phyloP scores from a whole-genome alignment of 164 flowering plant genomes.

The Platanus orientalis region DNA sequence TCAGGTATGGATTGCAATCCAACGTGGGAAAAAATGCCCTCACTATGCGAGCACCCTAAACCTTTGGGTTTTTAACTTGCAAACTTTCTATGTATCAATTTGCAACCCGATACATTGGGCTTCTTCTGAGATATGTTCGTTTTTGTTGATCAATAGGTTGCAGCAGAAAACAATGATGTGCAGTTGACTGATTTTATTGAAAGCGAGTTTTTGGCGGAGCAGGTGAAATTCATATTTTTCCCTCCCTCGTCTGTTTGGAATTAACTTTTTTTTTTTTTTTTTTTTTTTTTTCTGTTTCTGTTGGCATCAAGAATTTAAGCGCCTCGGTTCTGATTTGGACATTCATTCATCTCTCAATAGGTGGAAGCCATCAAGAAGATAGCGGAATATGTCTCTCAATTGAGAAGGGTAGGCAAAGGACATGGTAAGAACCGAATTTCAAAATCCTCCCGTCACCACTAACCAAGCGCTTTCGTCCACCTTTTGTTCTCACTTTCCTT shows the following conservation, averaged over 20 bases:
- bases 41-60: too few species aligned
- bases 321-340: not conserved
- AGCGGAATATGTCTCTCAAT: constrained; percentile 87
- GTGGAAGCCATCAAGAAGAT: constrained; percentile 84
- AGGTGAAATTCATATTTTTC: constrained; percentile 45
- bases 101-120: too few species aligned
- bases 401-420: constrained; percentile 91
- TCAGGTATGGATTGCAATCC: not conserved
- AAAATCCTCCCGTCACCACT: not conserved
- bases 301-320: too few species aligned
- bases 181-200: constrained; percentile 80
- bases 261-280: too few species aligned
- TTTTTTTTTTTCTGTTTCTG: not conserved
- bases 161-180: constrained; percentile 48
- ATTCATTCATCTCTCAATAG: constrained; percentile 21
- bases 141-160: constrained; percentile 46
- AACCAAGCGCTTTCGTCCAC: too few species aligned
- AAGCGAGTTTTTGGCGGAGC: constrained; percentile 65
- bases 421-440: constrained; percentile 49
- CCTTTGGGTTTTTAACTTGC: too few species aligned
- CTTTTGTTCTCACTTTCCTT: too few species aligned
- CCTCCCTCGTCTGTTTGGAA: not conserved
- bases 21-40: too few species aligned
- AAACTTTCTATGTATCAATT: too few species aligned
- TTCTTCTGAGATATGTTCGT: not conserved